These are phyloP conservation scores for Eucommia ulmoides DNA, from an alignment of 257 asterid genomes.

Conservation along the genomic window DNA sequence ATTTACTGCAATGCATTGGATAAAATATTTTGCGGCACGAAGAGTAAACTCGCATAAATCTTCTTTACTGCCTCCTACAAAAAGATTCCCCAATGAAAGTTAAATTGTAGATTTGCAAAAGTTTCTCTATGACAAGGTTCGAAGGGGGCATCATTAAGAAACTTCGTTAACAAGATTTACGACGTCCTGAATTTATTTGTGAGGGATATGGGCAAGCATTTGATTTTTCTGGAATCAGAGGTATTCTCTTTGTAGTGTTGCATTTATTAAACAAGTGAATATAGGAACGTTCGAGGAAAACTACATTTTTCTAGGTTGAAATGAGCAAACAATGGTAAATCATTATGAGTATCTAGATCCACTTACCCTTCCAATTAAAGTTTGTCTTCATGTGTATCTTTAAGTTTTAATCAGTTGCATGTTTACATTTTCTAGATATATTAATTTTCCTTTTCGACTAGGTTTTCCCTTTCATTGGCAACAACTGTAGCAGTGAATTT, in stretches of 20 bases:
- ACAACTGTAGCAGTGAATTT: constrained; percentile 42
- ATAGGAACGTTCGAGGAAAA: background rate
- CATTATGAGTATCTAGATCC: background rate
- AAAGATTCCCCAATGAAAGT: constrained; percentile 35
- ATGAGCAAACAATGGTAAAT: background rate
- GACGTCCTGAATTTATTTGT: constrained; percentile 45
- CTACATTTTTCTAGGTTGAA: background rate
- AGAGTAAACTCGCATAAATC: constrained; percentile 27
- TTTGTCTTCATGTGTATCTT: no score
- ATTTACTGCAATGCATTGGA: constrained; percentile 61
- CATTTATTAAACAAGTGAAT: background rate
- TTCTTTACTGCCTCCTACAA: constrained; percentile 15
- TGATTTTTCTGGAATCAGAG: constrained; percentile 53
- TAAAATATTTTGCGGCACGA: constrained; percentile 41
- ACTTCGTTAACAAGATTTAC: constrained; percentile 38
- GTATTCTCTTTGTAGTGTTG: constrained; percentile 20
- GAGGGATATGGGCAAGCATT: constrained; percentile 28
- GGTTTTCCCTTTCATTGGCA: constrained; percentile 47
- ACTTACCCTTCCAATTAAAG: background rate
- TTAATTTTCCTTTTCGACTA: constrained; percentile 33
- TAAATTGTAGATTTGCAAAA: constrained; percentile 45
- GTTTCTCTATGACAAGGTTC: constrained; percentile 34
- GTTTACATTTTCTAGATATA: background rate
- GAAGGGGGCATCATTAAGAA: constrained; percentile 27
- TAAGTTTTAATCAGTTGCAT: background rate